A percentile compares a stretch with the other conserved stretches of the same genome.
phyloP scores from a whole-genome alignment of 1,284 basidiomycete genomes.

The Malassezia slooffiae region DNA sequence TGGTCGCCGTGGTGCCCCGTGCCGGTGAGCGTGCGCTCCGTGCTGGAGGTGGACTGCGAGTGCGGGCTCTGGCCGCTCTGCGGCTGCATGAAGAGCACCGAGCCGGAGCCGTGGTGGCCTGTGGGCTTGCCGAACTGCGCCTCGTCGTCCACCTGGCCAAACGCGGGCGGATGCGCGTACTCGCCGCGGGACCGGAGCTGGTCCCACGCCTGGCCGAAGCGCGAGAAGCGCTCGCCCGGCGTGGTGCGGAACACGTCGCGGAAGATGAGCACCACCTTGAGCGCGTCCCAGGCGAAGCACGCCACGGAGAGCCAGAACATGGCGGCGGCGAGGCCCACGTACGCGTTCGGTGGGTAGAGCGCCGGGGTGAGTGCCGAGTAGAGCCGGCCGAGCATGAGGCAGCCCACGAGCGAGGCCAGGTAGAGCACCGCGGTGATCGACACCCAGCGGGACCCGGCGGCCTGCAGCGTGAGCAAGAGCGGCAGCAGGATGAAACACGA shows the following conservation, averaged over 20 bases:
- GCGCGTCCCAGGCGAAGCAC: slow-evolving; percentile 25
- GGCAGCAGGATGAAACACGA: slow-evolving; percentile 37
- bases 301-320: slow-evolving; percentile 29
- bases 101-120: no score
- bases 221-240: no score
- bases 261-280: slow-evolving; percentile 10
- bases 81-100: no score
- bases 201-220: no score
- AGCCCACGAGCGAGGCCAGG: slow-evolving; percentile 19
- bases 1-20: no score
- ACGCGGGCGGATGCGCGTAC: no score
- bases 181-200: no score
- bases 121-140: no score
- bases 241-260: slow-evolving; percentile 6
- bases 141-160: no score
- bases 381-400: slow-evolving; percentile 26
- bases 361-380: slow-evolving; percentile 36
- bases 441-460: slow-evolving; percentile 28
- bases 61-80: no score
- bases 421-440: slow-evolving; percentile 28
- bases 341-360: slow-evolving; percentile 33
- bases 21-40: slow-evolving; percentile 6
- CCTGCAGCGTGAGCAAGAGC: slow-evolving; percentile 27
- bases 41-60: slow-evolving; percentile 3
- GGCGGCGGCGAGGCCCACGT: slow-evolving; percentile 27